These are phyloP conservation scores for Microcos paniculata DNA, from an alignment of 345 rosid species.

Conservation along the genomic window DNA sequence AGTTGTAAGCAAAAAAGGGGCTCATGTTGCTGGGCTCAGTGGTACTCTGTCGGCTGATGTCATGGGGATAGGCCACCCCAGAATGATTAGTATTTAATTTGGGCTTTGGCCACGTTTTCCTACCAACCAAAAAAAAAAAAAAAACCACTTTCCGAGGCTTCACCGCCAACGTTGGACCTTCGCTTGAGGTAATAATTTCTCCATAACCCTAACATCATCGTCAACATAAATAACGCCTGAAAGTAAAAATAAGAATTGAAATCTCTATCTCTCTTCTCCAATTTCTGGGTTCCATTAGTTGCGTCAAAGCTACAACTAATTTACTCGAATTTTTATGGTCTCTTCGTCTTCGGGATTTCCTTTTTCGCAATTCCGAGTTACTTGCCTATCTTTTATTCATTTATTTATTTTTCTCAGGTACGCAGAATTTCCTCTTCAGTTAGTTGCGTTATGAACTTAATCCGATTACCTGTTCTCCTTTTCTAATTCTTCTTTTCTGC, in stretches of 20 bases:
- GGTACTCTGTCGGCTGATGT: too few relatives aligned
- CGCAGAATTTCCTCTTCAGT: not conserved
- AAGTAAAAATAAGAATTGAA: not conserved
- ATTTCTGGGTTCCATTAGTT: not conserved
- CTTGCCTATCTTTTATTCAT: not conserved
- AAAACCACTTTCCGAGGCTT: not conserved
- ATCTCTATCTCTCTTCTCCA: not conserved
- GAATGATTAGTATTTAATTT: too few relatives aligned
- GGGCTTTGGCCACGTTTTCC: too few relatives aligned
- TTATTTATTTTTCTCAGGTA: not conserved
- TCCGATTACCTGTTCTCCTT: not conserved
- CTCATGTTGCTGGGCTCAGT: too few relatives aligned
- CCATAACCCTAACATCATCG: constrained; percentile 23
- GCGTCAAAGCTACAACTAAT: not conserved
- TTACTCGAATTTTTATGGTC: not conserved
- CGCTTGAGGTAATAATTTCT: constrained; percentile 13
- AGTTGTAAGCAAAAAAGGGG: too few relatives aligned
- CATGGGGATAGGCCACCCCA: too few relatives aligned
- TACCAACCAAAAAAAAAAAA: too few relatives aligned
- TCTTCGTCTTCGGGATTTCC: too few relatives aligned
- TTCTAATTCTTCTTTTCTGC: not conserved
- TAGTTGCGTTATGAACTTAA: not conserved
- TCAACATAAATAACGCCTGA: not conserved
- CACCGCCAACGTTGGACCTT: not conserved
- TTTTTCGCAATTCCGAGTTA: not conserved